Evolutionary conservation across 2,329 filamentous ascomycete species (phyloP), one percentile per base, ranked within the genome.

Genomic region (Eutypella sp.): DNA sequence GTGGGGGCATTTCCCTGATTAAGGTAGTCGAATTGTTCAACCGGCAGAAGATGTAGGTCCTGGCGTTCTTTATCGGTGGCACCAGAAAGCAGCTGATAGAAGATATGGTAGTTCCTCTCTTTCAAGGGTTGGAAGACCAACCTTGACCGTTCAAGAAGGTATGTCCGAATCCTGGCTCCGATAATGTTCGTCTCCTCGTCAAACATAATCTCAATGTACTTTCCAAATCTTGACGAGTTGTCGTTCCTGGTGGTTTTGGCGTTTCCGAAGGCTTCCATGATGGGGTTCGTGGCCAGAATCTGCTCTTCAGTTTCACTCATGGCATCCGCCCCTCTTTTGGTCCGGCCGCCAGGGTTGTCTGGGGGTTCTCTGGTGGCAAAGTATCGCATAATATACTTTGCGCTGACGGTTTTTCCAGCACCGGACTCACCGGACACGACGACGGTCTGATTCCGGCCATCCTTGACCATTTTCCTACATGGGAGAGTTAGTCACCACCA

Each of bases 161-260:
- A 99, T 46, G 91, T 96, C 58, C 93, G 81, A 63, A 99, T 99
- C 73, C 95, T 95, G 46, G 93, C 93, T 57, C 93, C 93, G 62
- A 97, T 96, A 60, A 99, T 99, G 66, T 95, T 93, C 51, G 89
- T 96, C 61, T 85, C 81, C 52, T 89, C 82, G 71, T 97, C 91
- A 68, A 99, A 99, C 89, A 97, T 92, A 65, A 99, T 99, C 73
- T 99, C 93, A 59, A 99, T 97, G 68, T 99, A 99, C 76, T 99
- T 99, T 67, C 93, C 93, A 69, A 99, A 99, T 62, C 93, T 83
- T 36, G 93, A 99, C 38, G 93, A 99, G 72, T 99, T 99, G 72
- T 99, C 93, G 72, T 99, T 99, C 66, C 93, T 81, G 10, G 93
- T 99, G n/a, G 93, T 99, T 74, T 99, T 99, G 45, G 93, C 93